Evolutionary conservation across 1,139 yeast genomes (phyloP).

Genomic region (Sugiyamaella novakii): DNA sequence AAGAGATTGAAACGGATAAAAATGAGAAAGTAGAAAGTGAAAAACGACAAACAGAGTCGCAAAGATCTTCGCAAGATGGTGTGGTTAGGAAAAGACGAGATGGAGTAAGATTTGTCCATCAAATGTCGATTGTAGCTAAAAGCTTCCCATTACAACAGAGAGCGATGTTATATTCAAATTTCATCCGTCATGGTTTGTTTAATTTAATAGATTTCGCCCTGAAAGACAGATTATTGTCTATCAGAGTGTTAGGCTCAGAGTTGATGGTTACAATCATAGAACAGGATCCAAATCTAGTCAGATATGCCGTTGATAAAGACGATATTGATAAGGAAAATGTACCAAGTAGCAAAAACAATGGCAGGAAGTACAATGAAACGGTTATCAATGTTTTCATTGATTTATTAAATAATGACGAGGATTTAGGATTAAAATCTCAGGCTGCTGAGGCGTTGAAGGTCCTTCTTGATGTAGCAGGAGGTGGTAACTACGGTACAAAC

Average conservation of each 20-base stretch:
- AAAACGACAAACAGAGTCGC: neutral
- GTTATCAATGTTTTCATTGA: conserved; percentile 61
- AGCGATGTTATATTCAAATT: conserved; percentile 61
- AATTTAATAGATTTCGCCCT: conserved; percentile 73
- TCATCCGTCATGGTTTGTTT: conserved; percentile 71
- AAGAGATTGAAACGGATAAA: neutral
- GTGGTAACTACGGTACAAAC: conserved; percentile 2
- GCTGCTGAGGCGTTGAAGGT: conserved; percentile 81
- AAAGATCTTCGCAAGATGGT: neutral
- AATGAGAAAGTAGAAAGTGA: neutral
- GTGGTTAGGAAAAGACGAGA: conserved; percentile 50
- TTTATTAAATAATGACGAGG: conserved; percentile 62
- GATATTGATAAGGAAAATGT: conserved; percentile 7
- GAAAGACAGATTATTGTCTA: conserved; percentile 51
- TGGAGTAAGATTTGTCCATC: conserved; percentile 79
- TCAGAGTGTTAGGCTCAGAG: conserved; percentile 78
- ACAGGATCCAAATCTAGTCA: conserved; percentile 71
- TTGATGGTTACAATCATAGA: conserved; percentile 79
- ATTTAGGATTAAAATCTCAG: conserved; percentile 76
- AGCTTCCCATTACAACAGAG: conserved; percentile 65
- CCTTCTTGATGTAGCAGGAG: conserved; percentile 51
- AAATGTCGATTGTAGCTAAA: conserved; percentile 75
- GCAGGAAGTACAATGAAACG: conserved; percentile 34
- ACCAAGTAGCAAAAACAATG: neutral
- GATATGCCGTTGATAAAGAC: conserved; percentile 24